Evolutionary conservation across 768 basidiomycete genomes (phyloP), one percentile per base, ranked within the genome.

Genomic region (Psilocybe azurescens): DNA sequence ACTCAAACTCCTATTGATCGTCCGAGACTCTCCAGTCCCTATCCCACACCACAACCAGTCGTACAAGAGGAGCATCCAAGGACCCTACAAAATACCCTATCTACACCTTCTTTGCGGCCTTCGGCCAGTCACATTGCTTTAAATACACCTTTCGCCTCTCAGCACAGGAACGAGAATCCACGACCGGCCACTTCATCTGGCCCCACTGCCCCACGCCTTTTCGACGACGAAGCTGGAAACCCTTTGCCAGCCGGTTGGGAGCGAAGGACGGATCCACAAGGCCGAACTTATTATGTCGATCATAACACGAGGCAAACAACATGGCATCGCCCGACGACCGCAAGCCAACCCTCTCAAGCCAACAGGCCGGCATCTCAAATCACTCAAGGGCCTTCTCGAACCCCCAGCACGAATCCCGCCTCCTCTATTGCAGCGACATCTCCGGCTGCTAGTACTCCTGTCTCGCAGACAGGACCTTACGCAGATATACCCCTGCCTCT

Each of bases 191-290:
- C 70, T 14, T 65, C 65, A 33, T 53, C 70, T 49, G 69, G 54
- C 5, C 57, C 69, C 39, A 33, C 70, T 48, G 50, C 69, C n/a
- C 62, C 64, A 44, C 79, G 81, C 11, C 67, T 81, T 63, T 57
- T 75, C 14, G 79, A 83, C 65, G 86, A 89, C 57, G 89, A 90
- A 65, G 80, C 84, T 51, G 84, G 86, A 18, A 81, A 82, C 14
- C 83, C 86, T 18, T 78, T 96, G 36, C 93, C 94, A 0, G 73
- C 78, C 24, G 92, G 93, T 4, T 96, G 93, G 93, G 94, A 96
- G 72, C 84, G 92, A 62, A 86, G 94, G 32, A 78, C 82, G 51
- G 94, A 95, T 71, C 79, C 81, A 18, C 84, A 88, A 58, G 88
- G 88, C 3, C 78, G 94, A 59, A 75, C 85, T 24, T 96, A 96